Evolutionary conservation across 495 filamentous ascomycete species (phyloP).

Genomic region (Xylaria bambusicola): DNA sequence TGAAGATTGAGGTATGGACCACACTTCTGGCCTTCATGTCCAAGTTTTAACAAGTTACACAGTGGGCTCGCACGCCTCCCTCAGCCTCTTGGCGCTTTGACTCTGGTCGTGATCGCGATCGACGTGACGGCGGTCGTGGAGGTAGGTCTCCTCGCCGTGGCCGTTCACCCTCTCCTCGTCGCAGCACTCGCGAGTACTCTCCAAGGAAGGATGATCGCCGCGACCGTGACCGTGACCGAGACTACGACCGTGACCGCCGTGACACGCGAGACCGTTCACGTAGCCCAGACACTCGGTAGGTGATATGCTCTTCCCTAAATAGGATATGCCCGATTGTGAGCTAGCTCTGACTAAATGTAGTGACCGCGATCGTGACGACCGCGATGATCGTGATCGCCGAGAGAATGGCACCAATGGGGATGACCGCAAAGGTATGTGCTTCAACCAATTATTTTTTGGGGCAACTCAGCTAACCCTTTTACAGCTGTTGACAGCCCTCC

Average conservation of each 20-base stretch:
- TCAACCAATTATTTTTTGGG: not conserved
- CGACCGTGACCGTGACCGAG: slow-evolving; percentile 77
- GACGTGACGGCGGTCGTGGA: slow-evolving; percentile 51
- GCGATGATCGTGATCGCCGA: slow-evolving; percentile 56
- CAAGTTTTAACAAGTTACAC: slow-evolving; percentile 22
- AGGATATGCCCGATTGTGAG: slow-evolving; percentile 13
- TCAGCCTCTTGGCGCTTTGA: slow-evolving; percentile 99
- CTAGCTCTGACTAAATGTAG: slow-evolving; percentile 25
- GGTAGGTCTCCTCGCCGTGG: slow-evolving; percentile 81
- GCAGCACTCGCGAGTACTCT: slow-evolving; percentile 79
- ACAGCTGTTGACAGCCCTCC: slow-evolving; percentile 71
- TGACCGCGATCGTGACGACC: slow-evolving; percentile 60
- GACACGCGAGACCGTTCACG: slow-evolving; percentile 73
- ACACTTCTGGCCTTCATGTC: not conserved
- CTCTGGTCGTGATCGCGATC: slow-evolving; percentile 75
- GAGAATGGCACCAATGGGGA: slow-evolving; percentile 75
- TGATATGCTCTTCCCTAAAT: slow-evolving; percentile 18
- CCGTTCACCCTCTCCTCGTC: slow-evolving; percentile 73
- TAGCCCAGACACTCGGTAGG: slow-evolving; percentile 71
- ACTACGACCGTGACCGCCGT: slow-evolving; percentile 75
- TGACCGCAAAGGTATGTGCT: slow-evolving; percentile 77
- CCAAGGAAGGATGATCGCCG: slow-evolving; percentile 90
- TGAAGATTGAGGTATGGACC: slow-evolving; percentile 91
- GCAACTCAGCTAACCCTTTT: slow-evolving; percentile 10
- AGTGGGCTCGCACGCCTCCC: slow-evolving; percentile 98